These are phyloP conservation scores for Tolypocladium pustulatum DNA, from an alignment of 2,329 filamentous ascomycete genomes.

Conservation along the genomic window DNA sequence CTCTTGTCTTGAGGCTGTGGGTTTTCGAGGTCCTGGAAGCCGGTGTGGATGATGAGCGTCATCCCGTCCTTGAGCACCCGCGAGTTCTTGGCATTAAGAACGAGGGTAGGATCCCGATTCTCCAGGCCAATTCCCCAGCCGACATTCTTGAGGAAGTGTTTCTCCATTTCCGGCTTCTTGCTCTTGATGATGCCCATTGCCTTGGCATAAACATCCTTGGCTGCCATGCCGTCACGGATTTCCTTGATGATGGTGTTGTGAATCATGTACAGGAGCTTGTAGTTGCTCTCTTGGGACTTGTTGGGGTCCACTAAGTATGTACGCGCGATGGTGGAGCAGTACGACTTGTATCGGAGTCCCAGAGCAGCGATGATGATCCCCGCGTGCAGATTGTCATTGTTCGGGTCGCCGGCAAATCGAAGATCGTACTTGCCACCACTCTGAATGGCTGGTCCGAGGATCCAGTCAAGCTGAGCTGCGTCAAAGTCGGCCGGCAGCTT, in stretches of 20 bases:
- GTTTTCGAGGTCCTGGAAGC: constrained; percentile 83
- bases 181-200: constrained; percentile 69
- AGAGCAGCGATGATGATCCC: constrained; percentile 90
- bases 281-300: constrained; percentile 89
- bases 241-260: constrained; percentile 88
- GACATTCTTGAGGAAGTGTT: constrained; percentile 87
- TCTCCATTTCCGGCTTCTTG: constrained; percentile 92
- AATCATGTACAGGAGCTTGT: constrained; percentile 75
- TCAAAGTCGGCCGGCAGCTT: constrained; percentile 86
- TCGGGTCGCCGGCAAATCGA: constrained; percentile 66
- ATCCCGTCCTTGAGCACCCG: constrained; percentile 87
- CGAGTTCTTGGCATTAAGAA: constrained; percentile 79
- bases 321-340: constrained; percentile 82
- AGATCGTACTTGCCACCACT: constrained; percentile 94
- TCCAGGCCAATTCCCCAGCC: constrained; percentile 91
- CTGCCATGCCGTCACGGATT: constrained; percentile 72
- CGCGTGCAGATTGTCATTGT: constrained; percentile 73
- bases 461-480: constrained; percentile 83
- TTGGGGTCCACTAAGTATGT: constrained; percentile 97
- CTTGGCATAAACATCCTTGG: constrained; percentile 88
- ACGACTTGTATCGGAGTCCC: constrained; percentile 90
- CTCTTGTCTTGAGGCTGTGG: constrained; percentile 80
- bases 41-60: constrained; percentile 86
- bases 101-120: constrained; percentile 70
- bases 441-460: constrained; percentile 80